These are phyloP conservation scores for Termitomyces bulborhizus DNA, from an alignment of 768 basidiomycete genomes.

Conservation along the genomic window DNA sequence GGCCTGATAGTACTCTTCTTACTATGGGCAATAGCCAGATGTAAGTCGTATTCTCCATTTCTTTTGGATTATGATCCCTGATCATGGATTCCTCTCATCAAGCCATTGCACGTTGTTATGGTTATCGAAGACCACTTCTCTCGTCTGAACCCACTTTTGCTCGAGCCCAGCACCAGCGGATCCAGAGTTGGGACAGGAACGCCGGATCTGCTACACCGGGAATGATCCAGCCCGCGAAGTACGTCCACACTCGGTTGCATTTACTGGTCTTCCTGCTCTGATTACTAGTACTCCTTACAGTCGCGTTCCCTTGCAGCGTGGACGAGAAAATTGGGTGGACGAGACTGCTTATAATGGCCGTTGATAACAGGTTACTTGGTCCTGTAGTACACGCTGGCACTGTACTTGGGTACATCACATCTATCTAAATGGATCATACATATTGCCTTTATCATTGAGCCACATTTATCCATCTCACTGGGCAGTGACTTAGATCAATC, in stretches of 20 bases:
- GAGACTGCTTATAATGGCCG: conserved; percentile 35
- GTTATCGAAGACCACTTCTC: conserved; percentile 14
- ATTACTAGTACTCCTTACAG: conserved; percentile 13
- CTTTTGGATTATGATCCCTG: background rate
- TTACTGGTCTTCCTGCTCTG: background rate
- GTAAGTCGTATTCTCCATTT: conserved; percentile 23
- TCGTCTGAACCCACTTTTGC: conserved; percentile 8
- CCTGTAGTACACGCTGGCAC: background rate
- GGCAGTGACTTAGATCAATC: background rate
- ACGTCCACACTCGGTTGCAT: background rate
- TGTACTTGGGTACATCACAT: background rate
- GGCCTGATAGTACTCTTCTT: conserved; percentile 56
- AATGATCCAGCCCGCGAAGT: conserved; percentile 13
- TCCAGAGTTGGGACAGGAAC: conserved; percentile 17
- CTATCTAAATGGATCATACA: background rate
- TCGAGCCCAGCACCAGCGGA: conserved; percentile 13
- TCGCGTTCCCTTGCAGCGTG: conserved; percentile 23
- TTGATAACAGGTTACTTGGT: conserved; percentile 7
- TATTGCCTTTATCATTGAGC: background rate
- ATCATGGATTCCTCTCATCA: background rate
- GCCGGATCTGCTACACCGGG: conserved; percentile 13
- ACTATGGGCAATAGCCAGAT: conserved; percentile 41
- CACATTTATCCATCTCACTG: background rate
- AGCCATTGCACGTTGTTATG: conserved; percentile 31
- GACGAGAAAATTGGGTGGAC: conserved; percentile 39